Conservation (phyloP, 345 rosid genomes). For the Dipteronia sinensis region DNA sequence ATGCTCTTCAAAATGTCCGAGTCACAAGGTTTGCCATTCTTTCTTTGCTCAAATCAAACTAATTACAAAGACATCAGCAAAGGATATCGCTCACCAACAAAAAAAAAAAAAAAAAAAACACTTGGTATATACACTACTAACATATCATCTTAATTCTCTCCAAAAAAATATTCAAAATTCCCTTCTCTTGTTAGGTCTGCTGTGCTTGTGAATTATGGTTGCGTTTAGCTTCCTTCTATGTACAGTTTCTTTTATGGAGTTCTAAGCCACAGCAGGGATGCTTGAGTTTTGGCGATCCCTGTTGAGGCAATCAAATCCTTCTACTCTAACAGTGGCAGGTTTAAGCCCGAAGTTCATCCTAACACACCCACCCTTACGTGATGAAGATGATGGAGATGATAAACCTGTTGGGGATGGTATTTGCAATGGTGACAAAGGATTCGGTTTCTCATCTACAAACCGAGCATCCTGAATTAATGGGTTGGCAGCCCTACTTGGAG, state of each 20-base stretch:
- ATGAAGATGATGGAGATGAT: conserved; percentile 59
- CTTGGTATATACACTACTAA: conserved; percentile 35
- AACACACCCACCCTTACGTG: conserved; percentile 69
- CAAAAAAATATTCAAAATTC: conserved; percentile 28
- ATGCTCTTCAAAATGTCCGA: conserved; percentile 27
- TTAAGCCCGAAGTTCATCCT: conserved; percentile 79
- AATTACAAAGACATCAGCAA: conserved; percentile 42
- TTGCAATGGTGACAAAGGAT: conserved; percentile 39
- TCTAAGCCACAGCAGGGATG: conserved; percentile 97
- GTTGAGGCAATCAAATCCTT: conserved; percentile 98
- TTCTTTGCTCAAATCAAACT: conserved; percentile 34
- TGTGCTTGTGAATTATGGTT: conserved; percentile 27
- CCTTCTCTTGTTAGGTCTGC: conserved; percentile 42
- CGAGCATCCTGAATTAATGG: conserved; percentile 82
- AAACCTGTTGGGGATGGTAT: conserved; percentile 57
- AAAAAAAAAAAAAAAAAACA: conserved; percentile 20
- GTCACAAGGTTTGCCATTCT: conserved; percentile 24
- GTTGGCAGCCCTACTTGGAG: conserved; percentile 83
- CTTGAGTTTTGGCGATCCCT: conserved; percentile 93
- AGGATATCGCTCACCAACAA: conserved; percentile 27
- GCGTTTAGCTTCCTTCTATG: conserved; percentile 52
- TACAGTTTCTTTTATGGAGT: conserved; percentile 56
- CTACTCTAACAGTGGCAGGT: conserved; percentile 95
- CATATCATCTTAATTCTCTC: conserved; percentile 21
- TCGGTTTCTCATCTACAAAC: conserved; percentile 67